A percentile compares a stretch with the other conserved stretches of the same genome.
These are phyloP conservation scores for Chloropicon primus DNA, from an alignment of 139 green algal species.

Conservation along the genomic window DNA sequence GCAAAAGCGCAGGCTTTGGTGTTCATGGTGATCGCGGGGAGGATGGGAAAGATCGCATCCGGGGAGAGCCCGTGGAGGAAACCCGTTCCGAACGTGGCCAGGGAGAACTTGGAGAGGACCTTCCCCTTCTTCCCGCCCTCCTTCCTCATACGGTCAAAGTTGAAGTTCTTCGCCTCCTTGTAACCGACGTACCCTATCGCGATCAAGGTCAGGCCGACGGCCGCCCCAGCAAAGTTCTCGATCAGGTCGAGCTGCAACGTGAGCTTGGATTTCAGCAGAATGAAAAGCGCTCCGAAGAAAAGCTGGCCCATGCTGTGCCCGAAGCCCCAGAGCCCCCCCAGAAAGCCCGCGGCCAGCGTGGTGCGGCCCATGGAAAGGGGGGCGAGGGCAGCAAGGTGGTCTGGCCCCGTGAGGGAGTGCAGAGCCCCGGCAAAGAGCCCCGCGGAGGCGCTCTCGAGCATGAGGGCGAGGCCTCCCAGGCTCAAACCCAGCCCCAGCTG, in stretches of 20 bases:
- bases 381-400: constrained; percentile 90
- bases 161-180: constrained; percentile 46
- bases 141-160: not conserved
- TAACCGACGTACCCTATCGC: constrained; percentile 80
- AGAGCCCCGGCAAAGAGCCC: constrained; percentile 84
- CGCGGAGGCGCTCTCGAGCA: constrained; percentile 45
- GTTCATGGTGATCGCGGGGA: constrained; percentile 86
- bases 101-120: not conserved
- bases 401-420: constrained; percentile 88
- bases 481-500: not conserved
- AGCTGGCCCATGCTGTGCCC: constrained; percentile 93
- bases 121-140: not conserved
- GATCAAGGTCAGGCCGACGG: constrained; percentile 84
- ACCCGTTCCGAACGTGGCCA: constrained; percentile 32
- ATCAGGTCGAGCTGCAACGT: constrained; percentile 12
- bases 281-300: constrained; percentile 83
- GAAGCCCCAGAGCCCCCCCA: constrained; percentile 94
- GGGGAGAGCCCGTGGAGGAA: constrained; percentile 94
- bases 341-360: constrained; percentile 43
- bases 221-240: constrained; percentile 14
- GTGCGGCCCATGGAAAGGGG: constrained; percentile 85
- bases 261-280: constrained; percentile 54
- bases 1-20: constrained; percentile 66
- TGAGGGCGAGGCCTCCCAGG: not conserved
- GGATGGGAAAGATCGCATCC: constrained; percentile 89